Evolutionary conservation across 345 rosid genomes (phyloP).

Genomic region (Crucihimalaya himalaica): DNA sequence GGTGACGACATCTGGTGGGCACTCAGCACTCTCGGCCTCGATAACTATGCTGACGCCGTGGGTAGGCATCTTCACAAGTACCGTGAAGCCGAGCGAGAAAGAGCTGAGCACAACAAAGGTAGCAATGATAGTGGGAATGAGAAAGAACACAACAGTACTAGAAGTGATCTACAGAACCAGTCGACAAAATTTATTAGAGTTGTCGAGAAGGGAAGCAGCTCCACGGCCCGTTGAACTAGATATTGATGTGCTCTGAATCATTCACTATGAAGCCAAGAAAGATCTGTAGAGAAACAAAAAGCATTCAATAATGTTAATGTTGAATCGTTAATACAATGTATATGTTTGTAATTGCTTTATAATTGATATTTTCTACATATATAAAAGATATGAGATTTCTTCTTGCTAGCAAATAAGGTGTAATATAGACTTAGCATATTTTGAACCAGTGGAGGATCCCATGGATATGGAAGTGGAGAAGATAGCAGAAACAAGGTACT

Average conservation of each 20-base stretch:
- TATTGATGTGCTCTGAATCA: conserved; percentile 23
- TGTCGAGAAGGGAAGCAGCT: conserved; percentile 57
- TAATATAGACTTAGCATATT: conserved; percentile 1
- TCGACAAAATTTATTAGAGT: conserved; percentile 40
- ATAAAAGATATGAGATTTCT: conserved; percentile 20
- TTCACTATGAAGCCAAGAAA: conserved; percentile 22
- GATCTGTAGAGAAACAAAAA: conserved; percentile 19
- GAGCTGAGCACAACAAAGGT: conserved; percentile 43
- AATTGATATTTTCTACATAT: conserved; percentile 17
- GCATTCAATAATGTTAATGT: neutral
- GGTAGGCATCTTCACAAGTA: conserved; percentile 61
- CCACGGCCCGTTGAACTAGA: conserved; percentile 37
- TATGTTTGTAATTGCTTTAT: conserved; percentile 30
- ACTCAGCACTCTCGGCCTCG: conserved; percentile 73
- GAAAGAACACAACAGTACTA: conserved; percentile 37
- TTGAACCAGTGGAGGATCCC: conserved; percentile 18
- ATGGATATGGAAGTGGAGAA: conserved; percentile 33
- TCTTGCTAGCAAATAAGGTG: conserved; percentile 11
- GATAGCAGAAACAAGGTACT: conserved; percentile 6
- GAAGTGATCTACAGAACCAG: conserved; percentile 9
- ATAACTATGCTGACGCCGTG: conserved; percentile 66
- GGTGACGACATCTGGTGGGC: conserved; percentile 93
- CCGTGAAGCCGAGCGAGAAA: conserved; percentile 66
- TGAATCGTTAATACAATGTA: conserved; percentile 26
- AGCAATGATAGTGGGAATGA: conserved; percentile 38